Percentiles rank a stretch among this genome's conserved stretches.
These are phyloP conservation scores for Blastomyces parvus DNA, from an alignment of 2,329 filamentous ascomycete genomes.

Conservation along the genomic window DNA sequence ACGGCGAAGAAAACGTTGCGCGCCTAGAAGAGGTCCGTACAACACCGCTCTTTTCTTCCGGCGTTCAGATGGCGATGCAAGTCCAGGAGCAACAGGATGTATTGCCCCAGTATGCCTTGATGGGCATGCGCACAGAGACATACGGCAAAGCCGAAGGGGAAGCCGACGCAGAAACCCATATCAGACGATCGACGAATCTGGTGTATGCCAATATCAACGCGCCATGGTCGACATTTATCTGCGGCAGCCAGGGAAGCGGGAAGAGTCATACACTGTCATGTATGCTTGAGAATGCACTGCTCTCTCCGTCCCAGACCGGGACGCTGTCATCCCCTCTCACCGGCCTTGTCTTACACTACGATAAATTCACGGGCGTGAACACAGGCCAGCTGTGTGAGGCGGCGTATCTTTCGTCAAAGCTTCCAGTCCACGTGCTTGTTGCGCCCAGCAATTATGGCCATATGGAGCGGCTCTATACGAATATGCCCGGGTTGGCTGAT, in stretches of 20 bases:
- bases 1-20: conserved; percentile 3
- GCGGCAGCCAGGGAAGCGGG: conserved; percentile 53
- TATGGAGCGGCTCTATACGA: conserved; percentile 37
- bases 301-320: conserved; percentile 30
- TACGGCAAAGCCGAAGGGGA: conserved; percentile 14
- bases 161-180: neutral
- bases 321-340: conserved; percentile 41
- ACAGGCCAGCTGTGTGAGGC: conserved; percentile 44
- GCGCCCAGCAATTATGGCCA: conserved; percentile 39
- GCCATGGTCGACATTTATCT: conserved; percentile 53
- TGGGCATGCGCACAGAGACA: conserved; percentile 17
- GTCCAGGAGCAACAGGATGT: neutral
- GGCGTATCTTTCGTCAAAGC: conserved; percentile 42
- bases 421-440: conserved; percentile 45
- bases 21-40: conserved; percentile 15
- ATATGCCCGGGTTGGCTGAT: conserved; percentile 26
- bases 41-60: conserved; percentile 16
- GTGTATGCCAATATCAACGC: conserved; percentile 42
- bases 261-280: conserved; percentile 53
- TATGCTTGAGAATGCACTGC: conserved; percentile 41
- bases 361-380: conserved; percentile 34
- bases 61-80: conserved; percentile 1
- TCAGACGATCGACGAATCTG: conserved; percentile 14
- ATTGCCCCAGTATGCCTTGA: conserved; percentile 21
- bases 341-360: conserved; percentile 49